phyloP scores from a whole-genome alignment of 2,329 filamentous ascomycete species.

The Juglanconis juglandina region DNA sequence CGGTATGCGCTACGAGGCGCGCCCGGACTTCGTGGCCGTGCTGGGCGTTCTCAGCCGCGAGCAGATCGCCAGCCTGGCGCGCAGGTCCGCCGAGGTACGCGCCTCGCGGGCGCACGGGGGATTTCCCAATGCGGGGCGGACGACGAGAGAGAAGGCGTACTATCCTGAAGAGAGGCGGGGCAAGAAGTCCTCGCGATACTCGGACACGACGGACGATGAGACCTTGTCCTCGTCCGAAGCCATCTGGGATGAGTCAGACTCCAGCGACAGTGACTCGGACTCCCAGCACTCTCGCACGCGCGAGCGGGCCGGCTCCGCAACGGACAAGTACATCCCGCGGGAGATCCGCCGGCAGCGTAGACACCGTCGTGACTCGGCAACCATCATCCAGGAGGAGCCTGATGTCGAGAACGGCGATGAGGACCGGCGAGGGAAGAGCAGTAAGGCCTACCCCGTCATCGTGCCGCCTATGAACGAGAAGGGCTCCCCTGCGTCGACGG shows the following conservation, averaged over 20 bases:
- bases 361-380: constrained; percentile 26
- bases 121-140: constrained; percentile 12
- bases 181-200: constrained; percentile 13
- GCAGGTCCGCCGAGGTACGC: constrained; percentile 45
- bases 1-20: constrained; percentile 57
- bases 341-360: constrained; percentile 19
- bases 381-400: constrained; percentile 34
- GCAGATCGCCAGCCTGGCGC: constrained; percentile 50
- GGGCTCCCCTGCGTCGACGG: constrained; percentile 32
- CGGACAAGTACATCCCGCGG: constrained; percentile 16
- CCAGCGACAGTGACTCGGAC: constrained; percentile 22
- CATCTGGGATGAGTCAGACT: constrained; percentile 29
- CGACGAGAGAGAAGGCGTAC: neutral
- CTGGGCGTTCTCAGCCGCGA: constrained; percentile 52
- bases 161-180: constrained; percentile 8
- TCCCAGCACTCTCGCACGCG: constrained; percentile 1
- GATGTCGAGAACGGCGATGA: constrained; percentile 19
- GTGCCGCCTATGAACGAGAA: constrained; percentile 32
- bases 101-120: constrained; percentile 31
- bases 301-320: constrained; percentile 15
- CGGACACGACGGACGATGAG: constrained; percentile 17
- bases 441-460: constrained; percentile 36
- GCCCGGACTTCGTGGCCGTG: constrained; percentile 58
- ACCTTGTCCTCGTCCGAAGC: constrained; percentile 23
- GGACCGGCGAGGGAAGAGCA: constrained; percentile 17